Evolutionary conservation across 202 grass and related monocot species (phyloP), one percentile per base, ranked within the genome.

Genomic region (Cymbopogon flexuosus): DNA sequence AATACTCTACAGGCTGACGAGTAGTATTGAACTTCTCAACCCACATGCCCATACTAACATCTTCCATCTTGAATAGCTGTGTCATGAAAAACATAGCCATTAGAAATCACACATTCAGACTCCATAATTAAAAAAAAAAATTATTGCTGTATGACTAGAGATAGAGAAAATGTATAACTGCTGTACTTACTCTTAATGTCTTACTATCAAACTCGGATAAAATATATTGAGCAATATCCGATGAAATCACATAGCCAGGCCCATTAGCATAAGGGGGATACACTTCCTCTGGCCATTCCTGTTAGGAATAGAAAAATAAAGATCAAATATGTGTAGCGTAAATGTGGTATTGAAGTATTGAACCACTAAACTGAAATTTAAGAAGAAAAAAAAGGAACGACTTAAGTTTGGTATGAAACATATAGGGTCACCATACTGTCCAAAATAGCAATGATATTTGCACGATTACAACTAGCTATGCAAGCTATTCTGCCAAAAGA

Each of bases 21-120:
- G 77, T 86, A 59, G 1, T 72, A 66, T 80, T 88, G 79, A 93
- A 98, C 64, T 88, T 98, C 79, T 98, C 86, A 24, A 94, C 79
- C 95, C 95, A 98, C 95, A 91, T 89, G 73, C 95, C 92, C 90
- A 98, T 91, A 68, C 92, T 98, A 65, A 97, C 94, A 33, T 97
- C 94, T 87, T 93, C 94, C 94, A 97, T 97, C 72, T 93, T 97
- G 79, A 97, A 97, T 76, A 97, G 59, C 94, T 93, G 89, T 12
- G 68, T 15, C 22, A 73, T 27, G 37, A 5, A 33, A 65, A 74
- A 10, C 7, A 60, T 9, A 24, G 2, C 36, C 12, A 23, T 70
- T 56, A 73, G 43, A 51, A 33, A 73, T 35, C 9, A 72, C 42
- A n/a, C 1, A 14, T 56, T 12, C 70, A 73, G 18, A 35, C 10